Percentiles rank a stretch among this genome's conserved stretches.
Evolutionary conservation across 1,284 basidiomycete species (phyloP).

Genomic region (Salmacisia buchloeana): DNA sequence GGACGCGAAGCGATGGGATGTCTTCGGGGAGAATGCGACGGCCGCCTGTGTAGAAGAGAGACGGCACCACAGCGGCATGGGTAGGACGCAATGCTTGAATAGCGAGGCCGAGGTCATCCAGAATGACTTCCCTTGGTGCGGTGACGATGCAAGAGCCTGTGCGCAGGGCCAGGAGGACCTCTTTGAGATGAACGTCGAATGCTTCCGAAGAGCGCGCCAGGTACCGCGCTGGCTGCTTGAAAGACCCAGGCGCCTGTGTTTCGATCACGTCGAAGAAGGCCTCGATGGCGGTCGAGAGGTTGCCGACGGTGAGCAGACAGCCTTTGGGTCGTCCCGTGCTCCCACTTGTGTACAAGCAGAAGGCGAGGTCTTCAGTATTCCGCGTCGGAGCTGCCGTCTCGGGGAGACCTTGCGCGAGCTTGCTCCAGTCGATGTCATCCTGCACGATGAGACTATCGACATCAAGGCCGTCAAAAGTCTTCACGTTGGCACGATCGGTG

Average conservation of each 20-base stretch:
- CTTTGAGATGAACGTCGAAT: slow-evolving; percentile 49
- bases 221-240: slow-evolving; percentile 26
- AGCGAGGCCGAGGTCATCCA: slow-evolving; percentile 41
- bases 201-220: slow-evolving; percentile 46
- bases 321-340: slow-evolving; percentile 45
- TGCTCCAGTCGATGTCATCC: not conserved
- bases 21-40: slow-evolving; percentile 28
- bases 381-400: not conserved
- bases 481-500: not conserved
- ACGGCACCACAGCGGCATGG: slow-evolving; percentile 47
- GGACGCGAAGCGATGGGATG: slow-evolving; percentile 30
- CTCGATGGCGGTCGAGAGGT: slow-evolving; percentile 36
- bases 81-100: slow-evolving; percentile 34
- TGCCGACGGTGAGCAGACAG: slow-evolving; percentile 34
- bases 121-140: slow-evolving; percentile 33
- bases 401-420: not conserved
- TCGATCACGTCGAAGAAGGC: slow-evolving; percentile 30
- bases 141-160: slow-evolving; percentile 45
- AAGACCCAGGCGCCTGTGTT: slow-evolving; percentile 26
- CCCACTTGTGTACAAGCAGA: slow-evolving; percentile 47
- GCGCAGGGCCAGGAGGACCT: slow-evolving; percentile 43
- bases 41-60: slow-evolving; percentile 42
- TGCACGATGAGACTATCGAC: not conserved
- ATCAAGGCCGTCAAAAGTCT: not conserved
- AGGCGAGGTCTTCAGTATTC: slow-evolving; percentile 28